phyloP scores from a whole-genome alignment of 768 basidiomycete genomes.

The Suillus ampliporus region DNA sequence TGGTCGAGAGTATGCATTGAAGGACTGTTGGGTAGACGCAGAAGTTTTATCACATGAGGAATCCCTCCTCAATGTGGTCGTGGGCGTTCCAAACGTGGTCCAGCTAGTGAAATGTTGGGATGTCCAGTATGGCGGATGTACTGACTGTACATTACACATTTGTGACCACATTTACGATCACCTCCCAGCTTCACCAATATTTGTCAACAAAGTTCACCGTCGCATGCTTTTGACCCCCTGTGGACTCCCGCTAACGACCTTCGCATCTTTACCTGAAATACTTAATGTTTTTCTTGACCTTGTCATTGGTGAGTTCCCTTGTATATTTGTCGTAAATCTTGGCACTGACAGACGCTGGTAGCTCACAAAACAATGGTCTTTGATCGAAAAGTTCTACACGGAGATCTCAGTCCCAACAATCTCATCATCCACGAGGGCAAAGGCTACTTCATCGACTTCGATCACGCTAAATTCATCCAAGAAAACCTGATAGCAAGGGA shows the following conservation, averaged over 20 bases:
- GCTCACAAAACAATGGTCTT: background rate
- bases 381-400: background rate
- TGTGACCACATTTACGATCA: background rate
- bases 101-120: background rate
- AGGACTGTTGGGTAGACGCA: background rate
- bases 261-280: background rate
- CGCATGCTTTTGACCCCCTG: background rate
- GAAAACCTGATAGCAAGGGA: no score
- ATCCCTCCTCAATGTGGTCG: background rate
- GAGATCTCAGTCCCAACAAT: background rate
- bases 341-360: background rate
- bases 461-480: background rate
- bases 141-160: background rate
- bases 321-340: background rate
- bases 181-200: background rate
- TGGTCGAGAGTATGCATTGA: background rate
- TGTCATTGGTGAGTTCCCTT: background rate
- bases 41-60: background rate
- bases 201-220: background rate
- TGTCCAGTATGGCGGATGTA: background rate
- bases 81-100: background rate
- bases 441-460: background rate
- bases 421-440: background rate
- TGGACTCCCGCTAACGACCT: background rate
- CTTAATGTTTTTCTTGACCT: background rate